A percentile compares a stretch with the other conserved stretches of the same genome.
phyloP scores from a whole-genome alignment of 805 yeast genomes.

The Sugiyamaella boreocaroliniensis region DNA sequence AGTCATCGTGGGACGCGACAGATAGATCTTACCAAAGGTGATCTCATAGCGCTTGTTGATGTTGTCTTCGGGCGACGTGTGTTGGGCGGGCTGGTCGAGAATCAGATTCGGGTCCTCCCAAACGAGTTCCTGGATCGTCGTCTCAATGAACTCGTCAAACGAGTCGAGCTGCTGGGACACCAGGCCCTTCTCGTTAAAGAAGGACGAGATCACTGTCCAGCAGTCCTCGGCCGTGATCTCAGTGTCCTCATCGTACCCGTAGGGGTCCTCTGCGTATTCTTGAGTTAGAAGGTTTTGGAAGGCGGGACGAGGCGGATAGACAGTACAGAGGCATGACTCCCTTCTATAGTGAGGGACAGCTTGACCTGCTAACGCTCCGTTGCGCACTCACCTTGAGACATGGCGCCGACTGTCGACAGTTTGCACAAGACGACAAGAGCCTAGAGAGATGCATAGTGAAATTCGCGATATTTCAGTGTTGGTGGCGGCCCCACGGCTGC shows the following conservation, averaged over 20 bases:
- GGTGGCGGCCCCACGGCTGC: background rate
- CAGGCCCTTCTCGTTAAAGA: conserved; percentile 92
- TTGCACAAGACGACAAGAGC: background rate
- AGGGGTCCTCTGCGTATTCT: conserved; percentile 44
- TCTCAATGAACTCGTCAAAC: conserved; percentile 93
- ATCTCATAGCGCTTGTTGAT: conserved; percentile 90
- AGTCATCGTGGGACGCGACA: conserved; percentile 95
- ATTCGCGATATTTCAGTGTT: background rate
- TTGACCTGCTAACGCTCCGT: background rate
- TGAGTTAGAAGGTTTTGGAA: background rate
- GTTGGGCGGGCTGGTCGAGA: conserved; percentile 97
- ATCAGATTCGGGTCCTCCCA: conserved; percentile 92
- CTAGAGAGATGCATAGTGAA: background rate
- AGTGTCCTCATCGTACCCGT: conserved; percentile 61
- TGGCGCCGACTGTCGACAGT: background rate
- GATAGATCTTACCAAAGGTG: conserved; percentile 93
- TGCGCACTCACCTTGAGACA: background rate
- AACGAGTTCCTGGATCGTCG: conserved; percentile 93
- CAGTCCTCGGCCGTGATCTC: conserved; percentile 96
- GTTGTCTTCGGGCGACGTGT: conserved; percentile 82
- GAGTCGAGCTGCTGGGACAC: conserved; percentile 98
- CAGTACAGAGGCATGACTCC: background rate
- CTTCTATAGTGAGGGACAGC: too few species aligned
- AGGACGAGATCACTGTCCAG: conserved; percentile 96
- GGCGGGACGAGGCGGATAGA: background rate